Conservation (phyloP, 1,284 basidiomycete species). For the Ganoderma sinense region DNA sequence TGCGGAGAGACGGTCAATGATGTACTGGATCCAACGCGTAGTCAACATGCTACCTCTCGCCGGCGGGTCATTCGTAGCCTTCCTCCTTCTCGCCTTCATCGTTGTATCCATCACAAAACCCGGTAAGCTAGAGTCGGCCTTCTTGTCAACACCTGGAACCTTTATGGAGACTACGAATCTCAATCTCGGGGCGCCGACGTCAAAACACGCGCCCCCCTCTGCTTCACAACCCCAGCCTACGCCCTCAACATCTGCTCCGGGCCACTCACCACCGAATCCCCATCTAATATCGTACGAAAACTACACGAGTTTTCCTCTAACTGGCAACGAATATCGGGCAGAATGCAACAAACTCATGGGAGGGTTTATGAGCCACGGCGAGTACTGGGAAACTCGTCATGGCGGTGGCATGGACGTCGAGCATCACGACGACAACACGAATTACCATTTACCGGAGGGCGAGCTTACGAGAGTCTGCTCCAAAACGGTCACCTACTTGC, state of each 20-base stretch:
- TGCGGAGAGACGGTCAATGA: background rate
- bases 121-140: constrained; percentile 52
- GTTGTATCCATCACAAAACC: constrained; percentile 59
- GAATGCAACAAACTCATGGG: constrained; percentile 61
- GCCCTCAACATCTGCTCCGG: background rate
- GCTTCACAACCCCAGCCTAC: background rate
- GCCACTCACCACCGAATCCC: background rate
- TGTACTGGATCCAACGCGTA: constrained; percentile 13
- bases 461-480: constrained; percentile 51
- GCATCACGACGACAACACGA: constrained; percentile 50
- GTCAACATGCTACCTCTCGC: constrained; percentile 44
- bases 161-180: constrained; percentile 22
- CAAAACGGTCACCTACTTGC: constrained; percentile 73
- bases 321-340: constrained; percentile 57
- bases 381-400: constrained; percentile 58
- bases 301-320: constrained; percentile 66
- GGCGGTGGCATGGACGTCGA: constrained; percentile 50
- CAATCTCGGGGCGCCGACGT: constrained; percentile 8
- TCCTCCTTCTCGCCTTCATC: constrained; percentile 58
- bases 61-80: constrained; percentile 54
- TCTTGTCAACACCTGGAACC: constrained; percentile 42
- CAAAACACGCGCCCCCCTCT: constrained; percentile 4
- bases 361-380: constrained; percentile 57
- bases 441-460: constrained; percentile 43
- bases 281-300: constrained; percentile 61